Evolutionary conservation across 2,329 filamentous ascomycete genomes (phyloP), one percentile per base, ranked within the genome.

Genomic region (Fusarium zealandicum): DNA sequence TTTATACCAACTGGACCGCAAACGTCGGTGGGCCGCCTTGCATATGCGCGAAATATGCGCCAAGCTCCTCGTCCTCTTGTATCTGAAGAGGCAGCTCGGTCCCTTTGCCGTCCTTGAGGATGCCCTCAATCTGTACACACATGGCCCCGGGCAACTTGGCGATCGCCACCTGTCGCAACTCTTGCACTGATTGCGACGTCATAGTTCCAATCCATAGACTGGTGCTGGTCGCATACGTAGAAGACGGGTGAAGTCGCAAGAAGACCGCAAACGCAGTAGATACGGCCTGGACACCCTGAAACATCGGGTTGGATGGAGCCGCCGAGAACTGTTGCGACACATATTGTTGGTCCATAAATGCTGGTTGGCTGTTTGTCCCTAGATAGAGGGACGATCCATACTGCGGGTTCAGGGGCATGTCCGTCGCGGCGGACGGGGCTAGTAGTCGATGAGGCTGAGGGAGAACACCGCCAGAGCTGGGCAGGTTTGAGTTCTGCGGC

Each of bases 11-110:
- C 57, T 76, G 74, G 12, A 80, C 75, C 37, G 69, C 71, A 61
- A 81, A 80, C 8, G 74, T 78, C 6, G 78, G 76, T 28, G 78
- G 70, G 17, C 63, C 66, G 11, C 68, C 79, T 59, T 83, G 76
- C 20, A 88, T 78, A 68, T 90, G 87, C 39, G 81, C 78, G 61
- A 95, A 72, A 72, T 93, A 93, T 1, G 87, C 87, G 54, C 82
- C 81, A 57, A 95, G 71, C 73, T 93, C 89, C 57, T 85, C 83
- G 64, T 93, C 88, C 33, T 86, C 81, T 48, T 87, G 86, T 63
- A 93, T 87, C 49, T 80, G 75, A 65, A 90, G 82, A 13, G 77
- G 77, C 37, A 89, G 77, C 67, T 90, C 88, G 42, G 79, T 79
- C 5, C 83, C 85, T 59, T 79, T 79, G 12, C 75, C 78, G 65